These are phyloP conservation scores for Tilletia indica DNA, from an alignment of 1,284 basidiomycete species.

Conservation along the genomic window DNA sequence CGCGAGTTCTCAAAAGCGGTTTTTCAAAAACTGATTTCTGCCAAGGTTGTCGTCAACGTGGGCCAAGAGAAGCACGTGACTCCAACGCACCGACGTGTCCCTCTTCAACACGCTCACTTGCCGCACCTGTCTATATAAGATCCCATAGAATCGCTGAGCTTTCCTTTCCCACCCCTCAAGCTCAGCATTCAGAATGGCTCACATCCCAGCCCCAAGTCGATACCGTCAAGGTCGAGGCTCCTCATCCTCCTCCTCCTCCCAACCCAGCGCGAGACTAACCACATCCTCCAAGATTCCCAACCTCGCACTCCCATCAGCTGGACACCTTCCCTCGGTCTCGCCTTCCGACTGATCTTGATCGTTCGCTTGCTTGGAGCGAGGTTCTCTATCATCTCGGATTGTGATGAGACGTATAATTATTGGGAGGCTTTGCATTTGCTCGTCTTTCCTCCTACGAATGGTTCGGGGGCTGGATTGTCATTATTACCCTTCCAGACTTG, in stretches of 20 bases:
- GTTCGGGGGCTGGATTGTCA: conserved; percentile 25
- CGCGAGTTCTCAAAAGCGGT: too few relatives aligned
- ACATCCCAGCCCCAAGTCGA: background rate
- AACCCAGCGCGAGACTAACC: background rate
- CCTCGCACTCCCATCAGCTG: conserved; percentile 57
- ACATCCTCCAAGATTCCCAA: conserved; percentile 9
- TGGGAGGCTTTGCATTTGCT: conserved; percentile 93
- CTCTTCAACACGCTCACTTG: background rate
- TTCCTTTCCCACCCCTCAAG: too few relatives aligned
- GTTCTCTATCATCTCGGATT: conserved; percentile 93
- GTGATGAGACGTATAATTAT: conserved; percentile 93
- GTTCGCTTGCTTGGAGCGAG: conserved; percentile 79
- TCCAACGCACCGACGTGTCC: background rate
- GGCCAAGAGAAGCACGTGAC: background rate
- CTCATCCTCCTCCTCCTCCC: too few relatives aligned
- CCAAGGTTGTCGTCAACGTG: background rate
- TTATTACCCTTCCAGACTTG: conserved; percentile 84
- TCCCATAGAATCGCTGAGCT: too few relatives aligned
- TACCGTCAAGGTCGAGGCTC: background rate
- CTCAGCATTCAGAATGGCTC: background rate
- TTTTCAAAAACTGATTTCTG: background rate
- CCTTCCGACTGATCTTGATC: conserved; percentile 78
- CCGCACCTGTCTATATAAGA: background rate
- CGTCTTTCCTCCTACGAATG: conserved; percentile 58
- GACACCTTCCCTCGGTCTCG: conserved; percentile 76